A percentile compares a stretch with the other conserved stretches of the same genome.
phyloP scores from a whole-genome alignment of 1,284 basidiomycete species.

The Moesziomyces parantarcticus region DNA sequence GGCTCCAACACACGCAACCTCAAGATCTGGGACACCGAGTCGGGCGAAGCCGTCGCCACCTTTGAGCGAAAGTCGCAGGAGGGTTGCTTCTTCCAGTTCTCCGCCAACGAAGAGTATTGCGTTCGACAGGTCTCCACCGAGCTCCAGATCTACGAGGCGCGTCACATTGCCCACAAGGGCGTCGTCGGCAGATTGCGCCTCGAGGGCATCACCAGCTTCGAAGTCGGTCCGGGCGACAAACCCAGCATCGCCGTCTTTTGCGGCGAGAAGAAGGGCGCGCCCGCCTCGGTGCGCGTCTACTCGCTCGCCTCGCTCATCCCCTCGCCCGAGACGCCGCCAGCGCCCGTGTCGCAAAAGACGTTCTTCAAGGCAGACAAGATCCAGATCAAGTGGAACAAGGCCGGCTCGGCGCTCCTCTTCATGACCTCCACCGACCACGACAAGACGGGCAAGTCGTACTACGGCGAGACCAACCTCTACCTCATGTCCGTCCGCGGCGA shows the following conservation, averaged over 20 bases:
- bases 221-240: slow-evolving; percentile 83
- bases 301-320: slow-evolving; percentile 76
- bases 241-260: slow-evolving; percentile 88
- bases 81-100: slow-evolving; percentile 82
- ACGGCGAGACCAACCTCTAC: slow-evolving; percentile 95
- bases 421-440: slow-evolving; percentile 96
- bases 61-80: slow-evolving; percentile 87
- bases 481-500: slow-evolving; percentile 92
- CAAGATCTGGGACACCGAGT: slow-evolving; percentile 82
- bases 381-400: slow-evolving; percentile 94
- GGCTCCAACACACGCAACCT: slow-evolving; percentile 82
- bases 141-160: slow-evolving; percentile 85
- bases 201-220: slow-evolving; percentile 81
- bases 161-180: slow-evolving; percentile 78
- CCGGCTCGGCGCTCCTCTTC: slow-evolving; percentile 79
- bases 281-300: slow-evolving; percentile 87
- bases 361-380: slow-evolving; percentile 97
- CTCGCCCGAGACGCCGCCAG: slow-evolving; percentile 75
- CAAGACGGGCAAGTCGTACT: slow-evolving; percentile 96
- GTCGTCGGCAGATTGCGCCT: slow-evolving; percentile 83
- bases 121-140: slow-evolving; percentile 84
- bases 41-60: slow-evolving; percentile 81
- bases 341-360: slow-evolving; percentile 75
- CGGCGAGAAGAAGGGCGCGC: slow-evolving; percentile 95
- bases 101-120: slow-evolving; percentile 87